Conservation (phyloP, 179 eudicot species). For the Carnegiea gigantea region DNA sequence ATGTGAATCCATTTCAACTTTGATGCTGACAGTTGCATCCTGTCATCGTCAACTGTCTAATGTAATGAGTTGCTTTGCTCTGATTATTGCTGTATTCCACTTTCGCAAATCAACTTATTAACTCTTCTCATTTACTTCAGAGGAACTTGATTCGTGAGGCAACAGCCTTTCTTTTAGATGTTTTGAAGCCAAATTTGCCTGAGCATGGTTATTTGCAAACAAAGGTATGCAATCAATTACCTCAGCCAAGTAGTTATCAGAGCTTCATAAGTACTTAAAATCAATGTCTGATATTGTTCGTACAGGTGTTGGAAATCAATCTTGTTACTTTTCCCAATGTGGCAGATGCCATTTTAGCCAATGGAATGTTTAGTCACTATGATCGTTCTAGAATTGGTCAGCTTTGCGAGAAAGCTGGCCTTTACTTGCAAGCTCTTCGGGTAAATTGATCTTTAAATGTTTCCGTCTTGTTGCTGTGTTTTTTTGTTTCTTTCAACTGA, state of each 20-base stretch:
- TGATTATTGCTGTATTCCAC: neutral
- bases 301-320: slow-evolving; percentile 90
- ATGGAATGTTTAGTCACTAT: slow-evolving; percentile 59
- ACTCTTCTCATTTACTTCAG: slow-evolving; percentile 30
- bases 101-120: neutral
- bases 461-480: slow-evolving; percentile 1
- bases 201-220: slow-evolving; percentile 89
- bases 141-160: slow-evolving; percentile 99
- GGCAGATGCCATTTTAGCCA: slow-evolving; percentile 72
- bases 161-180: slow-evolving; percentile 91
- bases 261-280: neutral
- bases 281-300: neutral
- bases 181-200: slow-evolving; percentile 86
- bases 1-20: neutral
- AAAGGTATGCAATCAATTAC: slow-evolving; percentile 47
- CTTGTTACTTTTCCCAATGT: slow-evolving; percentile 98
- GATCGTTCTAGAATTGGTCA: slow-evolving; percentile 56
- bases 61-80: neutral
- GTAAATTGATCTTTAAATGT: slow-evolving; percentile 20
- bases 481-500: neutral
- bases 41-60: neutral
- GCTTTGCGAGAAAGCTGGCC: slow-evolving; percentile 53
- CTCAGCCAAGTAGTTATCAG: neutral
- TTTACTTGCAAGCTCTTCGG: slow-evolving; percentile 46
- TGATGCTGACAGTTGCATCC: slow-evolving; percentile 7